Conservation (phyloP, 1,139 yeast species). For the Taiozyma sp. region DNA sequence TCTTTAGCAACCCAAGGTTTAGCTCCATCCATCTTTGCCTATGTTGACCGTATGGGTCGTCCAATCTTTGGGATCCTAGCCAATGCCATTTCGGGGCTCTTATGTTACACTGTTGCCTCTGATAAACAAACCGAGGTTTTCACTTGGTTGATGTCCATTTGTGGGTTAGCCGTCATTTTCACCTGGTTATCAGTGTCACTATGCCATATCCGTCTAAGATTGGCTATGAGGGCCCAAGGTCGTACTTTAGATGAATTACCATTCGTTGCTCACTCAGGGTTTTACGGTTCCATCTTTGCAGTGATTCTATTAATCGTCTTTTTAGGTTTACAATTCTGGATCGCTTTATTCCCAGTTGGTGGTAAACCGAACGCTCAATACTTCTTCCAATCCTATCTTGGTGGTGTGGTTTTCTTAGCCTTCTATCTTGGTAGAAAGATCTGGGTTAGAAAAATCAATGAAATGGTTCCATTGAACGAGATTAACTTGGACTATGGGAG, state of each 20-base stretch:
- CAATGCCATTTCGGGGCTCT: conserved; percentile 55
- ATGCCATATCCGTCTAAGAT: conserved; percentile 69
- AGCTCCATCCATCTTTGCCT: conserved; percentile 53
- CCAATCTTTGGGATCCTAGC: conserved; percentile 60
- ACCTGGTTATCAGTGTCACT: conserved; percentile 76
- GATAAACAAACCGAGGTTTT: conserved; percentile 55
- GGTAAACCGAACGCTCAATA: conserved; percentile 40
- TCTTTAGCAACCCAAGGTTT: conserved; percentile 62
- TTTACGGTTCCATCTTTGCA: conserved; percentile 63
- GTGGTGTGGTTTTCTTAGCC: conserved; percentile 23
- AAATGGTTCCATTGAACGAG: conserved; percentile 31
- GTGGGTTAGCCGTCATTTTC: conserved; percentile 73
- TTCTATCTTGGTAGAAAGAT: conserved; percentile 37
- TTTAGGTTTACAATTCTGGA: conserved; percentile 70
- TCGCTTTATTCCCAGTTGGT: conserved; percentile 63
- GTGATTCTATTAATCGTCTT: conserved; percentile 49
- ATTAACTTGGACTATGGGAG: conserved; percentile 49
- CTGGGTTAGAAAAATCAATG: conserved; percentile 38
- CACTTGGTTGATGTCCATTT: conserved; percentile 71
- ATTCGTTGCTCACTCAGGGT: conserved; percentile 60
- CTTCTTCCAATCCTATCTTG: conserved; percentile 47
- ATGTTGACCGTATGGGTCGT: conserved; percentile 65
- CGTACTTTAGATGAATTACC: conserved; percentile 59
- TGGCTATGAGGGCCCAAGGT: conserved; percentile 58
- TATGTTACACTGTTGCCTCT: conserved; percentile 69